Percentiles rank a stretch among this genome's conserved stretches.
These are phyloP conservation scores for Eucalyptus fibrosa DNA, from an alignment of 345 rosid species.

Conservation along the genomic window DNA sequence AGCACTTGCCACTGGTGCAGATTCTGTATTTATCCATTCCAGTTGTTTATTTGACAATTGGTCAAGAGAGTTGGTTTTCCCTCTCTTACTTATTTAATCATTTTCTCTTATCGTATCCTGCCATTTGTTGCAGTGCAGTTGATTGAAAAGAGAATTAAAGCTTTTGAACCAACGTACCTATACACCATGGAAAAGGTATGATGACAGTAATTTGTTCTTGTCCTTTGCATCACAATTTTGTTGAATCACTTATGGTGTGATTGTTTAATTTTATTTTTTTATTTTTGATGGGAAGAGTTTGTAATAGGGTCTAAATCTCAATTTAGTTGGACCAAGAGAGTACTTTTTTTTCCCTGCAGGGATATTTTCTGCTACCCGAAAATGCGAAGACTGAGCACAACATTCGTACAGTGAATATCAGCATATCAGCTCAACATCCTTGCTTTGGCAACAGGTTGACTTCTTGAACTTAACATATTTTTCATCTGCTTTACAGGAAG, in stretches of 20 bases:
- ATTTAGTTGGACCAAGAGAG: not conserved
- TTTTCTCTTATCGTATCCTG: not conserved
- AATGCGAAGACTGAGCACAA: slow-evolving; percentile 77
- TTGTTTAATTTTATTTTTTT: not conserved
- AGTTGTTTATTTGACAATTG: not conserved
- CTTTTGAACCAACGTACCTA: slow-evolving; percentile 81
- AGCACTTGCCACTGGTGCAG: not conserved
- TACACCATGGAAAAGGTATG: slow-evolving; percentile 91
- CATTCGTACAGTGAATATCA: slow-evolving; percentile 66
- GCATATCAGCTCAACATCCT: slow-evolving; percentile 85
- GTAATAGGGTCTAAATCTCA: not conserved
- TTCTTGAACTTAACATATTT: not conserved
- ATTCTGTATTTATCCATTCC: not conserved
- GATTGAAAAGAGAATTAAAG: slow-evolving; percentile 74
- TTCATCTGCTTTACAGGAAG: not conserved
- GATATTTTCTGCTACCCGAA: slow-evolving; percentile 90
- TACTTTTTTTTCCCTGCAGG: slow-evolving; percentile 20
- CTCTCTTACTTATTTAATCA: not conserved
- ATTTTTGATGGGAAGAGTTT: not conserved
- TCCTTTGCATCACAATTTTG: not conserved
- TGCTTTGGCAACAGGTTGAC: slow-evolving; percentile 97
- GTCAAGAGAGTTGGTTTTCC: not conserved
- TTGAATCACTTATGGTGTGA: not conserved
- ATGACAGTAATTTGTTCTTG: not conserved
- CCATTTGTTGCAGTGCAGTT: slow-evolving; percentile 51